Base-by-base conservation (phyloP, 2,329 filamentous ascomycete genomes). In the Clonostachys chloroleuca region DNA sequence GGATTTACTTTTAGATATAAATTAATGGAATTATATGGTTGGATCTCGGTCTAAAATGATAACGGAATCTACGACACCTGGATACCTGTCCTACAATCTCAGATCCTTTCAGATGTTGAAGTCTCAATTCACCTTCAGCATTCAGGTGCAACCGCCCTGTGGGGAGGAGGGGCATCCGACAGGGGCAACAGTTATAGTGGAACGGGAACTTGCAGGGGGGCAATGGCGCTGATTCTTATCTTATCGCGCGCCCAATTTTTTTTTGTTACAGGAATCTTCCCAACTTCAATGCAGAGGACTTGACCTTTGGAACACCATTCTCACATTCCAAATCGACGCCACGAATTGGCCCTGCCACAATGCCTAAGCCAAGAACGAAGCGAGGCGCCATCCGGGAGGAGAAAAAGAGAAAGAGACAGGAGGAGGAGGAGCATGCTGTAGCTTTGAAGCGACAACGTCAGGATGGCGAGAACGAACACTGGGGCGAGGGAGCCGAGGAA, bases 301-400 rank as follows among this genome's bases (percentile, higher is more conserved):
- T 10, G 24, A 30, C 2, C 24, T 4, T 30, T 10, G 24, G 9
- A 9, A 30, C 24, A 30, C 24, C 24, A 9, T 30, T 30, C 24
- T 30, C 24, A 30, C 24, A 30, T 10, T 30, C 24, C 24, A 30
- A 30, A 30, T 30, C 24, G 24, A 30, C 24, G 24, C 24, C 24
- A 30, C 24, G 2, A 30, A 30, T 30, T 30, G 24, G 24, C 9
- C 30, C 37, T 34, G 20, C 48, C 50, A 62, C 49, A 45, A 74
- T 72, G 70, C 68, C 67, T 12, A 72, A 73, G 55, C 69, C 68
- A 43, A 64, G 70, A 51, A 70, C 69, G 16, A 73, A 72, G 56
- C 60, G 69, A 52, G 64, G 65, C 44, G 58, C 52, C 24, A 53
- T 57, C 17, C 68, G 67, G 54, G 64, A 72, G 33, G 67, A 70